Base-by-base conservation (phyloP, 2,329 filamentous ascomycete species). In the Clarireedia homoeocarpa region DNA sequence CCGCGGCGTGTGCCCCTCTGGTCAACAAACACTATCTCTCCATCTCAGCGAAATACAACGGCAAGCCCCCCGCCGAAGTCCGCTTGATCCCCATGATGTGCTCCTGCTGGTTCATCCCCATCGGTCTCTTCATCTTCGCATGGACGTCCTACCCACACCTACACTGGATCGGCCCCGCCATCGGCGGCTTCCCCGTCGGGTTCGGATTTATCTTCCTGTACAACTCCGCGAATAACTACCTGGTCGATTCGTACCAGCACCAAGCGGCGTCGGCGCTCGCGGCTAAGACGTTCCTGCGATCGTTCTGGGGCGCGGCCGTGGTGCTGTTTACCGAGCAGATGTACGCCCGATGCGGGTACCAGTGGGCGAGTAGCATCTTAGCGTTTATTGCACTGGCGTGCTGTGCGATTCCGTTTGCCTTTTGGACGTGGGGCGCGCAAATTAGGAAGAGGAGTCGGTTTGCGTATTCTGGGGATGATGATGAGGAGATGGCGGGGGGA, bases 321-420 rank as follows among this genome's bases (percentile, higher is more conserved):
- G 88, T 92, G 0, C 78, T 95, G 1, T 94, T 94, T 72, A 92
- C 89, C 0, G 77, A 80, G 61, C 88, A 92, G 70, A 92, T 94
- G 88, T 91, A 89, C 71, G 70, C 77, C 48, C 78, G 83, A 2
- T 75, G 92, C 14, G 83, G 83, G 7, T 62, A 90, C 70, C 83
- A 89, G 68, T 92, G 89, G 88, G 89, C 89, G 0, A 83, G 82
- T 50, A 78, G 79, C 0, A 75, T 94, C 9, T 73, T 94, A 7
- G 88, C 80, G 0, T 91, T 91, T 63, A 77, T 95, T 62, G 82
- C 79, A 15, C 73, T 95, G 5, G 85, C 81, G 0, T 95, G 89
- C 73, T 95, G 89, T 69, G 81, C 77, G 0, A 95, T 95, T 62
- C 90, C 90, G 0, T 95, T 85, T 69, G 70, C 89, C 26, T 95